Base-by-base conservation (phyloP, 805 yeast species). In the Pichia membranifaciens region DNA sequence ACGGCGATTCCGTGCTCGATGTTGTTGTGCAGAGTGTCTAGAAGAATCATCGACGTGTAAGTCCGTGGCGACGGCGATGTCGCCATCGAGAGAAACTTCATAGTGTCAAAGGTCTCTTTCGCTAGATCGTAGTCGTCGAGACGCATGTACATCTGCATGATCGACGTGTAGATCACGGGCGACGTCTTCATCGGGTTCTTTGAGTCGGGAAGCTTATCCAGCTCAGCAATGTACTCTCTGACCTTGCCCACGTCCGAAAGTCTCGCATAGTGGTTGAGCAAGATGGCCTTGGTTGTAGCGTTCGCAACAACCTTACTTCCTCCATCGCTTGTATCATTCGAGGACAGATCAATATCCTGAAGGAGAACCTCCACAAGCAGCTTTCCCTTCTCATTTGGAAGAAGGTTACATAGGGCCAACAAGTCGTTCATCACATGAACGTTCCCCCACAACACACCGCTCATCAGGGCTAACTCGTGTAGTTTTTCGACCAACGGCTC, bases 1-100 rank as follows among this genome's bases (percentile, higher is more conserved):
- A 90, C 69, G 58, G 86, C 91, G 31, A 90, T 61, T 0, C 89
- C 95, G 53, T 76, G 81, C 50, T 88, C 90, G 13, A 86, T 70
- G 46, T 86, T 77, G 42, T 77, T 72, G 46, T 78, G 73, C 52
- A 76, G 75, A 3, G 82, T 77, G 52, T 85, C 80, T 7, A 87
- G 70, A 10, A 80, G 72, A 12, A 91, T 76, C 71, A 89, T 78
- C 5, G 84, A 76, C 49, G 82, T 80, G 62, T 89, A 93, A 1
- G 89, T 78, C 16, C 67, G 64, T 0, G 77, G 58, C 41, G 81
- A 84, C 0, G 98, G 96, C 43, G 78, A 74, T 15, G 89, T 79
- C 23, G 70, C 68, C 4, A 70, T 58, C 1, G 93, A 79, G 54
- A 84, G 62, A 61, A 87, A 91, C 60, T 88, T 91, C 89, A 93